These are phyloP conservation scores for Dryas octopetala DNA, from an alignment of 306 rosid genomes.

Conservation along the genomic window DNA sequence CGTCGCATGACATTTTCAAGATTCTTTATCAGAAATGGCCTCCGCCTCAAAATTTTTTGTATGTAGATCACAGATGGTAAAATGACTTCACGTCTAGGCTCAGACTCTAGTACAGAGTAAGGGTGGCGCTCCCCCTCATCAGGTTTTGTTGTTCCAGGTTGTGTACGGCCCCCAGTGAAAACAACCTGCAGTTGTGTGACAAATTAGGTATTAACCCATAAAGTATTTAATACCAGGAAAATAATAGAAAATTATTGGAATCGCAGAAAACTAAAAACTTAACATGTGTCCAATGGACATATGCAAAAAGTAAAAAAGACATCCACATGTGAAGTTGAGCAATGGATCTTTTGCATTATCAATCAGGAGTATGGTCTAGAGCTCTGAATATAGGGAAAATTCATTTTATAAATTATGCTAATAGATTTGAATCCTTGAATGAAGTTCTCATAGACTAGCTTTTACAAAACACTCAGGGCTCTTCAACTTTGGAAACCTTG, in stretches of 20 bases:
- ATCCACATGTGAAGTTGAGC: background rate
- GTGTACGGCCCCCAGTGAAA: constrained; percentile 99
- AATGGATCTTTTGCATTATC: background rate
- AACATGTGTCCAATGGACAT: background rate
- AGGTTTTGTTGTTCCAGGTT: constrained; percentile 99
- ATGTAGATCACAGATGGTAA: constrained; percentile 87
- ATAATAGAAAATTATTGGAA: too few species aligned
- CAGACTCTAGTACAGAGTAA: constrained; percentile 80
- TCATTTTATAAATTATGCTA: too few species aligned
- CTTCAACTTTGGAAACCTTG: background rate
- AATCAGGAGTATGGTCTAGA: background rate
- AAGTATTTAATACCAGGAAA: background rate
- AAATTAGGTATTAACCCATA: background rate
- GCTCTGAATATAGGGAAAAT: background rate
- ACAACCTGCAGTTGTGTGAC: constrained; percentile 53
- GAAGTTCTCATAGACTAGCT: too few species aligned
- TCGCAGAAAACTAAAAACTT: background rate
- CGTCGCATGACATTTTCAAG: constrained; percentile 98
- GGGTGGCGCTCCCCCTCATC: constrained; percentile 99
- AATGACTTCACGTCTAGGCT: constrained; percentile 80
- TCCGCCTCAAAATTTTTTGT: constrained; percentile 90
- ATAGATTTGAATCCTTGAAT: too few species aligned
- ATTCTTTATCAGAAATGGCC: constrained; percentile 93
- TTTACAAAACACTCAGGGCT: too few species aligned
- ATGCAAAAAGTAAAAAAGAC: background rate